Conservation (phyloP, 2,329 filamentous ascomycete genomes). For the Colletotrichum trifolii region DNA sequence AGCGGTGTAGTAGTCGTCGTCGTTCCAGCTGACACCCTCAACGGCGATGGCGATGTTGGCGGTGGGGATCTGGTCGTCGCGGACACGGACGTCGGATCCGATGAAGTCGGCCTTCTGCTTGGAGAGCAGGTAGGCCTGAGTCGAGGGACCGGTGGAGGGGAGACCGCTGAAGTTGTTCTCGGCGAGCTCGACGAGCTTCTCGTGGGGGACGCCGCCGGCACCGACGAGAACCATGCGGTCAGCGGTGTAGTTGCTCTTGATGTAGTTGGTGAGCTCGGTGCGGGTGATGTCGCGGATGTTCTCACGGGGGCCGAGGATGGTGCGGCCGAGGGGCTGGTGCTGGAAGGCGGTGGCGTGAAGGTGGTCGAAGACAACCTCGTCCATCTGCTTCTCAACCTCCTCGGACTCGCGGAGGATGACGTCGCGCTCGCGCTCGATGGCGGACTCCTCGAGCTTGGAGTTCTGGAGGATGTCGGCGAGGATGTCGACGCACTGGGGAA, state of each 20-base stretch:
- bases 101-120: constrained; percentile 95
- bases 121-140: constrained; percentile 78
- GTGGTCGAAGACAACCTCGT: constrained; percentile 99
- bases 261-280: constrained; percentile 92
- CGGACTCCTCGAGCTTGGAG: constrained; percentile 93
- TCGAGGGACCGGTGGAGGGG: constrained; percentile 79
- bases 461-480: constrained; percentile 99
- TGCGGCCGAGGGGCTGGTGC: constrained; percentile 94
- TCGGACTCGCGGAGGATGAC: constrained; percentile 99
- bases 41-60: constrained; percentile 99
- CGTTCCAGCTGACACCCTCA: constrained; percentile 99
- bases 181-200: constrained; percentile 92
- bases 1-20: constrained; percentile 98
- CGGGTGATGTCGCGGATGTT: constrained; percentile 98
- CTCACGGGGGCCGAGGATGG: constrained; percentile 96
- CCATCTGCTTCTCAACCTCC: constrained; percentile 99
- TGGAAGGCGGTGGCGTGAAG: constrained; percentile 98
- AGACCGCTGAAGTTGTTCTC: constrained; percentile 93
- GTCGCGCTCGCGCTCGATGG: constrained; percentile 97
- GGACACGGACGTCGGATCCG: constrained; percentile 93
- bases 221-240: constrained; percentile 99
- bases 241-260: constrained; percentile 99
- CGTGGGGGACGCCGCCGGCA: constrained; percentile 92
- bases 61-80: constrained; percentile 94
- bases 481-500: constrained; percentile 96